Evolutionary conservation across 1,284 basidiomycete species (phyloP).

Genomic region (Ganoderma resinaceum): DNA sequence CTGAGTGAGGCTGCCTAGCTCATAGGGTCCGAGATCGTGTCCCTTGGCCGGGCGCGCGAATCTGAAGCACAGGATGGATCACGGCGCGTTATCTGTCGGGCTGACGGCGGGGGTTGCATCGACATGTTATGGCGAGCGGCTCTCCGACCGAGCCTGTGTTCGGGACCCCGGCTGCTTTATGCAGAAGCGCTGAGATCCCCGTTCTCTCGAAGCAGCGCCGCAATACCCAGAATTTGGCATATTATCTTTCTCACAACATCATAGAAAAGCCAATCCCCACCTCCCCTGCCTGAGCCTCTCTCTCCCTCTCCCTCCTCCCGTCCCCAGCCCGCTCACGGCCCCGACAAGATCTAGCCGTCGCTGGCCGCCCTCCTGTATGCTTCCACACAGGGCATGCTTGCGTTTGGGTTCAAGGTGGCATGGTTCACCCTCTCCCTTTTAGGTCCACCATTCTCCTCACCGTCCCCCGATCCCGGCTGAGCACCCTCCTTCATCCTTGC

Average conservation of each 20-base stretch:
- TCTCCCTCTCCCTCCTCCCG: conserved; percentile 21
- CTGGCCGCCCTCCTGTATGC: conserved; percentile 26
- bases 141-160: conserved; percentile 7
- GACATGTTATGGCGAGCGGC: conserved; percentile 8
- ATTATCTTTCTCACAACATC: conserved; percentile 25
- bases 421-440: conserved; percentile 42
- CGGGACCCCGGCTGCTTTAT: conserved; percentile 17
- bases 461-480: conserved; percentile 5
- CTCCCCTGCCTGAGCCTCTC: conserved; percentile 11
- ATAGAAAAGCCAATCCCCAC: conserved; percentile 16
- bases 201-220: conserved; percentile 25
- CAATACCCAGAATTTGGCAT: conserved; percentile 20
- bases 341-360: conserved; percentile 20
- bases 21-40: not conserved
- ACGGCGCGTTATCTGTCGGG: conserved; percentile 16
- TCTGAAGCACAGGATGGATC: conserved; percentile 6
- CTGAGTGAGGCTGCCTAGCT: not conserved
- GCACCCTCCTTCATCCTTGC: not conserved
- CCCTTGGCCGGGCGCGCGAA: not conserved
- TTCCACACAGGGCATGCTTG: conserved; percentile 36
- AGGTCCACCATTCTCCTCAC: conserved; percentile 31
- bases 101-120: conserved; percentile 26
- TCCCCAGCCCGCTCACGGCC: conserved; percentile 11
- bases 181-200: conserved; percentile 21
- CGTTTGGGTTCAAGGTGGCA: conserved; percentile 40